phyloP scores from a whole-genome alignment of 2,329 filamentous ascomycete genomes.

The Cytospora chrysosperma region DNA sequence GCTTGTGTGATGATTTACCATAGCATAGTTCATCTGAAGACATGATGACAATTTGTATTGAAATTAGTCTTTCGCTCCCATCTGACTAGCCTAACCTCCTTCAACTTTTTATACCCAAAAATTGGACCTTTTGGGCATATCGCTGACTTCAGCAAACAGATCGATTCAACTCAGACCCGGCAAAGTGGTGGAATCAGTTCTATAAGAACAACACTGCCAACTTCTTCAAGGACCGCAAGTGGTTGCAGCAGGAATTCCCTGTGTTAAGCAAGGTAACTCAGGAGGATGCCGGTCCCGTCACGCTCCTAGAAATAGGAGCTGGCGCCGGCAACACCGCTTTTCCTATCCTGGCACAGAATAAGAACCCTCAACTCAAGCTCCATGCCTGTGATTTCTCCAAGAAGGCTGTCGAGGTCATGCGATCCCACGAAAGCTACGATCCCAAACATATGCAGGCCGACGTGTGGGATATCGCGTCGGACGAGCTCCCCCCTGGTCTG shows the following conservation, averaged over 20 bases:
- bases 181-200: constrained; percentile 97
- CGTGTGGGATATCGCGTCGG: constrained; percentile 85
- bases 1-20: constrained; percentile 48
- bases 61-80: constrained; percentile 72
- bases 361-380: constrained; percentile 77
- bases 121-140: constrained; percentile 15
- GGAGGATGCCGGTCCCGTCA: constrained; percentile 65
- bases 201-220: constrained; percentile 97
- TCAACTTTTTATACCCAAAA: constrained; percentile 17
- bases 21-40: constrained; percentile 73
- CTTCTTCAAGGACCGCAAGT: constrained; percentile 99
- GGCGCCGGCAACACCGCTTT: constrained; percentile 97
- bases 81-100: constrained; percentile 50
- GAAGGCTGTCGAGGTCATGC: constrained; percentile 91
- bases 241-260: constrained; percentile 94
- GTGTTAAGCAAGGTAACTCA: constrained; percentile 74
- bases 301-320: constrained; percentile 86
- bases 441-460: constrained; percentile 75
- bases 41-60: constrained; percentile 60
- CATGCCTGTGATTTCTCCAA: constrained; percentile 97
- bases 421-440: constrained; percentile 74
- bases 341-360: constrained; percentile 79
- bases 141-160: constrained; percentile 50
- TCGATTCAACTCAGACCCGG: constrained; percentile 86
- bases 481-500: constrained; percentile 73